Conservation (phyloP, 2,329 filamentous ascomycete species). For the Metarhizium anisopliae region DNA sequence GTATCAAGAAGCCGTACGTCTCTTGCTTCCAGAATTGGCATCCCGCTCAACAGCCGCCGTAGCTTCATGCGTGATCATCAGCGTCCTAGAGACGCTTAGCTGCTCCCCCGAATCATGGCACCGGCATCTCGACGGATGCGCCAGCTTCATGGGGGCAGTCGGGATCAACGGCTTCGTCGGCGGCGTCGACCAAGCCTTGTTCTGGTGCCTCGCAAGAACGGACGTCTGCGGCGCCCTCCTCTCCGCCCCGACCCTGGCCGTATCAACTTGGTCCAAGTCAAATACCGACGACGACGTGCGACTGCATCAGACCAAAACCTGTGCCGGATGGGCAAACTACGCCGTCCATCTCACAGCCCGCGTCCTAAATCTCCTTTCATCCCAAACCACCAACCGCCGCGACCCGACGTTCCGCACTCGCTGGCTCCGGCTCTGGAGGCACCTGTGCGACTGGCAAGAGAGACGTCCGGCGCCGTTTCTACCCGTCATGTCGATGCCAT, state of each 20-base stretch:
- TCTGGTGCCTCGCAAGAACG: slow-evolving; percentile 48
- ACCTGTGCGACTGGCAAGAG: slow-evolving; percentile 32
- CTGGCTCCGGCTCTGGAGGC: slow-evolving; percentile 30
- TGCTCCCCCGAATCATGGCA: slow-evolving; percentile 39
- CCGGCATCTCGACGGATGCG: slow-evolving; percentile 42
- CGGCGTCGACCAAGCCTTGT: slow-evolving; percentile 39
- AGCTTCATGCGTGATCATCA: slow-evolving; percentile 43
- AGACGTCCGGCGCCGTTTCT: slow-evolving; percentile 25
- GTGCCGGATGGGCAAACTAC: slow-evolving; percentile 40
- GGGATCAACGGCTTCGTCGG: slow-evolving; percentile 42
- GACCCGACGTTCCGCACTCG: slow-evolving; percentile 16
- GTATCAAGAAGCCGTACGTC: slow-evolving; percentile 42
- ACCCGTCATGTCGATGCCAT: slow-evolving; percentile 18
- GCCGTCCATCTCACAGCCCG: slow-evolving; percentile 39
- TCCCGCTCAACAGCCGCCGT: slow-evolving; percentile 39
- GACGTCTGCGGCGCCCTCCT: slow-evolving; percentile 45
- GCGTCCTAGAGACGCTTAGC: slow-evolving; percentile 45
- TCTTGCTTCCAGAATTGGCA: slow-evolving; percentile 37
- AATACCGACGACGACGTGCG: slow-evolving; percentile 21
- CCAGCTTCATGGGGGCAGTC: slow-evolving; percentile 38
- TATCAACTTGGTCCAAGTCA: slow-evolving; percentile 32
- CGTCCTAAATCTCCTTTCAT: slow-evolving; percentile 29
- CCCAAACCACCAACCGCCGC: slow-evolving; percentile 11
- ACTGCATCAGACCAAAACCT: slow-evolving; percentile 25
- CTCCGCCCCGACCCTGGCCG: slow-evolving; percentile 38